Conservation (phyloP, 768 basidiomycete species). For the Rhodotorula kratochvilovae region DNA sequence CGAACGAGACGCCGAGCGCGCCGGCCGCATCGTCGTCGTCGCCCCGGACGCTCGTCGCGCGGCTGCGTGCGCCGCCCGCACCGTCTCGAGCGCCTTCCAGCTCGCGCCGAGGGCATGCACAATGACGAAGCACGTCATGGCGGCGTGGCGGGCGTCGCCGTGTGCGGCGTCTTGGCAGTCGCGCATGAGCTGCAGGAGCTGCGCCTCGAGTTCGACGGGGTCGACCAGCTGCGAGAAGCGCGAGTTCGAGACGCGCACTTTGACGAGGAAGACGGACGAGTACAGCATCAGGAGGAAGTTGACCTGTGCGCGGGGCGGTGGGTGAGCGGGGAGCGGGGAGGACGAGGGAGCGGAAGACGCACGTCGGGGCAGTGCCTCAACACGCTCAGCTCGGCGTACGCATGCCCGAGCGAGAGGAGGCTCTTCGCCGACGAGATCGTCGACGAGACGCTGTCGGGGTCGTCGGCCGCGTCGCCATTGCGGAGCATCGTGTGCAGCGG, state of each 20-base stretch:
- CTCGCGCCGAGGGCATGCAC: slow-evolving; percentile 18
- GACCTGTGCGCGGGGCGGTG: not conserved
- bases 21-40: not conserved
- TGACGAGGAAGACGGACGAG: slow-evolving; percentile 36
- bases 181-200: slow-evolving; percentile 19
- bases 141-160: slow-evolving; percentile 21
- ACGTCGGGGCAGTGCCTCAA: slow-evolving; percentile 33
- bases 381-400: slow-evolving; percentile 30
- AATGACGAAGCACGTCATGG: slow-evolving; percentile 17
- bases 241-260: slow-evolving; percentile 34
- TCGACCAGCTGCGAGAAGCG: slow-evolving; percentile 30
- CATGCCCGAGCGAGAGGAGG: slow-evolving; percentile 24
- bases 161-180: slow-evolving; percentile 28
- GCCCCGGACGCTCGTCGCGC: not conserved
- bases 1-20: not conserved
- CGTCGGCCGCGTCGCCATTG: slow-evolving; percentile 21
- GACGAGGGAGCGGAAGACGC: not conserved
- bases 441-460: slow-evolving; percentile 26
- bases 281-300: slow-evolving; percentile 38
- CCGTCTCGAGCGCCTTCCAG: slow-evolving; percentile 31
- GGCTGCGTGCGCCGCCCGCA: not conserved
- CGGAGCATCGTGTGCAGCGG: slow-evolving; percentile 34
- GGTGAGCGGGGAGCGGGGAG: not conserved
- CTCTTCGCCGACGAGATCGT: slow-evolving; percentile 17
- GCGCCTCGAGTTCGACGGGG: slow-evolving; percentile 20